Evolutionary conservation across 2,329 filamentous ascomycete genomes (phyloP), one percentile per base, ranked within the genome.

Genomic region (Fusarium sp.): DNA sequence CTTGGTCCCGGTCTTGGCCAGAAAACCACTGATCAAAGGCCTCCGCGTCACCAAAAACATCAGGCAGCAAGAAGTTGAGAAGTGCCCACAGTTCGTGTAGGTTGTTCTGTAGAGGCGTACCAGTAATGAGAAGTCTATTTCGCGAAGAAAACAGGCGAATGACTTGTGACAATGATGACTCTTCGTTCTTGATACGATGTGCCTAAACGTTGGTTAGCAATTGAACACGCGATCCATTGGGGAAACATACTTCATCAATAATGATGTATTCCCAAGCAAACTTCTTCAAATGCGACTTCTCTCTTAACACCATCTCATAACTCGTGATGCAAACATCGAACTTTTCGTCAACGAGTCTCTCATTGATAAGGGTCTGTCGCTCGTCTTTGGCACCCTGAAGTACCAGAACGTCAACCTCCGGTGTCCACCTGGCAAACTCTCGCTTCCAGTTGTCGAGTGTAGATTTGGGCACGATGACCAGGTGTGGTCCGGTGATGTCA

Each of bases 181-280:
- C 94, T 77, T 99, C 96, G 79, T 99, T 99, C 84, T 99, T 99
- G 86, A 99, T 99, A 62, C 96, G 93, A 79, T 99, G 96, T 3
- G 96, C 88, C 81, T 79, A 19, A 11, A 40, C 17, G 8, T 38
- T 34, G 6, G 56, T 75, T 47, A 76, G 69, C 26, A 24, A 32
- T 36, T n/a, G 26, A 23, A 19, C 17, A 20, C n/a, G 17, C 20
- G 34, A 11, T n/a, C 6, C n/a, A 23, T 12, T 12, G 2, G 34
- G 42, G n/a, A 7, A 42, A 40, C 70, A 39, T 70, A 79, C 78
- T 72, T 99, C 96, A 74, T 99, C 96, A 68, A 99, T 97, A 71
- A 99, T 97, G 79, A 99, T 99, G 80, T 99, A 99, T 78, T 99
- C 95, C 96, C 96, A 99, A 0, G 96, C 94, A 77, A 99, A 97